Evolutionary conservation across 352 stramenopile genomes (phyloP), one percentile per base, ranked within the genome.

Genomic region (Pythium angustatum): DNA sequence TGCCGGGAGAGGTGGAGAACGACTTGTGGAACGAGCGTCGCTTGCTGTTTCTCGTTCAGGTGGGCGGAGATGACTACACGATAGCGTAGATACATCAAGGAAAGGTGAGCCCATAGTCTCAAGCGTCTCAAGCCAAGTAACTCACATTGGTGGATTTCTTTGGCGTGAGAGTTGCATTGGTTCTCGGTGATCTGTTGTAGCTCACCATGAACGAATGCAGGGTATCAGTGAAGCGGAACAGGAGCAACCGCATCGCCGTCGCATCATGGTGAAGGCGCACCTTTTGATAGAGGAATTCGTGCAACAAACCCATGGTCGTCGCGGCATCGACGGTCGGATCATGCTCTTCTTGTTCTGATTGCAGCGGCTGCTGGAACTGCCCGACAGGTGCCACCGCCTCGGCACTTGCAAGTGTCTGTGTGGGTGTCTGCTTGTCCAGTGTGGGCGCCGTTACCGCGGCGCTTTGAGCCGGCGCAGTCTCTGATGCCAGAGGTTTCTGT

Each of bases 141-240:
- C 73, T 58, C 69, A 88, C 81, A 86, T 53, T 87, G 74, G 50
- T 79, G 66, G 50, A 90, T 83, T 22, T 87, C 73, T 59, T 81
- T 72, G 40, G 64, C 49, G 62, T 87, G 66, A 0, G 79, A 79
- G 22, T 66, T 81, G 57, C 79, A 80, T 57, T 80, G 79, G 59
- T 83, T 85, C 28, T 83, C 76, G 4, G 51, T 30, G 58, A 90
- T 76, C 78, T 90, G 44, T 17, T 24, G 34, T 5, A 64, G 5
- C 36, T n/a, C n/a, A n/a, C n/a, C n/a, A n/a, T n/a, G 4, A 21
- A 19, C 19, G 21, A 57, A 41, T 28, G 14, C 8, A 30, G 21
- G 19, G 24, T n/a, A n/a, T n/a, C n/a, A n/a, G n/a, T n/a, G n/a
- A n/a, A n/a, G n/a, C n/a, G n/a, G n/a, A n/a, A n/a, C n/a, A n/a